Percentiles rank a stretch among this genome's conserved stretches.
These are phyloP conservation scores for Luzula sylvatica DNA, from an alignment of 176 grass and related monocot genomes.

Conservation along the genomic window DNA sequence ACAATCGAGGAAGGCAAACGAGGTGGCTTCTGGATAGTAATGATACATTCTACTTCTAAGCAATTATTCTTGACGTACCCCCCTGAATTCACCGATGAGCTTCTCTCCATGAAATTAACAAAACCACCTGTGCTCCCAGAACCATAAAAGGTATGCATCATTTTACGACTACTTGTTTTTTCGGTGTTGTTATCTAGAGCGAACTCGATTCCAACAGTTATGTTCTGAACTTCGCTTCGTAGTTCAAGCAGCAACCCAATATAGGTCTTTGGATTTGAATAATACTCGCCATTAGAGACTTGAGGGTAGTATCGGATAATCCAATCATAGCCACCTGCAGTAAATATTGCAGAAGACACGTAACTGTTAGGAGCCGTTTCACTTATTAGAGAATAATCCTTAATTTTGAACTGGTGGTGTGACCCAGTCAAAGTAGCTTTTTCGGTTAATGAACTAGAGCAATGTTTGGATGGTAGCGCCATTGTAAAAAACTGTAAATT, in stretches of 20 bases:
- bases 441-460: too few relatives aligned
- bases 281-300: too few relatives aligned
- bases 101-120: background rate
- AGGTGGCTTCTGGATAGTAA: background rate
- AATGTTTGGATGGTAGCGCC: too few relatives aligned
- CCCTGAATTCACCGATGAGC: background rate
- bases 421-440: too few relatives aligned
- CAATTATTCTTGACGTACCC: background rate
- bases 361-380: background rate
- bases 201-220: background rate
- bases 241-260: background rate
- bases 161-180: background rate
- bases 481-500: too few relatives aligned
- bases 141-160: background rate
- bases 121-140: background rate
- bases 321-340: slow-evolving; percentile 22
- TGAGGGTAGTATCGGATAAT: slow-evolving; percentile 16
- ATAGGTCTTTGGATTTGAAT: background rate
- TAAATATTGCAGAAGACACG: slow-evolving; percentile 14
- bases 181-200: background rate
- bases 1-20: background rate
- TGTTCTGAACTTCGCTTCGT: background rate
- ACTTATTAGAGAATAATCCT: slow-evolving; percentile 11
- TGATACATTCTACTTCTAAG: slow-evolving; percentile 10
- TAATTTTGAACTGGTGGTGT: slow-evolving; percentile 24